These are phyloP conservation scores for Russula vinacea DNA, from an alignment of 768 basidiomycete genomes.

Conservation along the genomic window DNA sequence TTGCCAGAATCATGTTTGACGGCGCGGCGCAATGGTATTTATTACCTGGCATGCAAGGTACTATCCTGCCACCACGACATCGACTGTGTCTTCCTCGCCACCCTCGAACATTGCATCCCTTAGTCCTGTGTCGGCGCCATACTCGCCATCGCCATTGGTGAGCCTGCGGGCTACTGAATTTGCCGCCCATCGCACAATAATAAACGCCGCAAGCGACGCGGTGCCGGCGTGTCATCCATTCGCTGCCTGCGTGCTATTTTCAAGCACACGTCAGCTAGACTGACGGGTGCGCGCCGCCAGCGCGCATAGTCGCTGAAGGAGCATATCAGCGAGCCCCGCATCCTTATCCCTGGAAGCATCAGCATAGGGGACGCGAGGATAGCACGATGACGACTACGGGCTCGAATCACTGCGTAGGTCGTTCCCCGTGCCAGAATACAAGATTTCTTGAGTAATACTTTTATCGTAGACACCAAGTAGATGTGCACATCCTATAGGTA, in stretches of 20 bases:
- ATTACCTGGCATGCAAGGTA: neutral
- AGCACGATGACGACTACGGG: neutral
- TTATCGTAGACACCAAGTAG: slow-evolving; percentile 8
- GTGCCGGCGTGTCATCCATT: slow-evolving; percentile 9
- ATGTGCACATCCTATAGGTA: neutral
- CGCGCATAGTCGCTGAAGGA: slow-evolving; percentile 24
- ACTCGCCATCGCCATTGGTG: slow-evolving; percentile 4
- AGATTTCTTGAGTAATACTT: slow-evolving; percentile 1
- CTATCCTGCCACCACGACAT: too few relatives aligned
- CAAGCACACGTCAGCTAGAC: slow-evolving; percentile 21
- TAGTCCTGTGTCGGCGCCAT: neutral
- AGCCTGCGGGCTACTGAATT: neutral
- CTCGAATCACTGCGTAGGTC: too few relatives aligned
- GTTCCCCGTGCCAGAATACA: slow-evolving; percentile 1
- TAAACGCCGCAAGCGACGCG: neutral
- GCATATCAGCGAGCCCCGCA: slow-evolving; percentile 16
- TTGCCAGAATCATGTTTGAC: neutral
- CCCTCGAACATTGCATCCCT: neutral
- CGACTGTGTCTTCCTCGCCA: too few relatives aligned
- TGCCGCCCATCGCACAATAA: neutral
- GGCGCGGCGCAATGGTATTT: neutral
- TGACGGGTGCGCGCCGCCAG: slow-evolving; percentile 9
- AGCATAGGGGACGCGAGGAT: slow-evolving; percentile 1
- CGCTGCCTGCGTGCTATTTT: slow-evolving; percentile 21
- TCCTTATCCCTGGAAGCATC: slow-evolving; percentile 19